phyloP scores from a whole-genome alignment of 2,329 filamentous ascomycete species.

The Fusarium globosum region DNA sequence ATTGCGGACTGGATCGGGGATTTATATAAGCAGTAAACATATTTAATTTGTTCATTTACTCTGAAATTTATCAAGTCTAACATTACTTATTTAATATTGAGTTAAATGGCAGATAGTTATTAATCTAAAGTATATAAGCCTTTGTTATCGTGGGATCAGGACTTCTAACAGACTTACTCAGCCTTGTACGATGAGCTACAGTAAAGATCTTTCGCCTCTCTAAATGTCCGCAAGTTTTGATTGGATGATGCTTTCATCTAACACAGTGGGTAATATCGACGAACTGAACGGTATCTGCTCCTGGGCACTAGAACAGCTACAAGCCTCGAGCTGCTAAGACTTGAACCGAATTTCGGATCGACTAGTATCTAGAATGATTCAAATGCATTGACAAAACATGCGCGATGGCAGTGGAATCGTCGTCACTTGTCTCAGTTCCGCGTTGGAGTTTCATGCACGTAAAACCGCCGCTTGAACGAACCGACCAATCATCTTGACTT shows the following conservation, averaged over 20 bases:
- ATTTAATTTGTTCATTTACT: no score
- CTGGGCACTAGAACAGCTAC: background rate
- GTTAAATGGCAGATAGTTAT: background rate
- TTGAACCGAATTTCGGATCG: no score
- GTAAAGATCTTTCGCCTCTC: background rate
- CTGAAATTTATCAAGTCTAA: no score
- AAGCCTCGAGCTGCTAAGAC: background rate
- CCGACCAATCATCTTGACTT: background rate
- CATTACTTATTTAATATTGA: background rate
- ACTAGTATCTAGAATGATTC: no score
- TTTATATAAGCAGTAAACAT: no score
- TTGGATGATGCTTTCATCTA: no score
- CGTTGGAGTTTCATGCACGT: background rate
- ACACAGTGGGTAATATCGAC: background rate
- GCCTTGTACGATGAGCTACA: constrained; percentile 13
- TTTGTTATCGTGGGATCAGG: constrained; percentile 9
- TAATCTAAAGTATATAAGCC: constrained; percentile 2
- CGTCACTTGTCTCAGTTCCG: background rate
- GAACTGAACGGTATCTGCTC: background rate
- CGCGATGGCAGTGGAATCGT: background rate
- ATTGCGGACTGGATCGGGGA: no score
- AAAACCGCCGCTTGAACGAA: background rate
- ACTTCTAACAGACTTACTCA: constrained; percentile 9
- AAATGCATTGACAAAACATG: no score
- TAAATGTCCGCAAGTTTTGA: background rate